Evolutionary conservation across 352 stramenopile genomes (phyloP).

Genomic region (Vaucheria bursata): DNA sequence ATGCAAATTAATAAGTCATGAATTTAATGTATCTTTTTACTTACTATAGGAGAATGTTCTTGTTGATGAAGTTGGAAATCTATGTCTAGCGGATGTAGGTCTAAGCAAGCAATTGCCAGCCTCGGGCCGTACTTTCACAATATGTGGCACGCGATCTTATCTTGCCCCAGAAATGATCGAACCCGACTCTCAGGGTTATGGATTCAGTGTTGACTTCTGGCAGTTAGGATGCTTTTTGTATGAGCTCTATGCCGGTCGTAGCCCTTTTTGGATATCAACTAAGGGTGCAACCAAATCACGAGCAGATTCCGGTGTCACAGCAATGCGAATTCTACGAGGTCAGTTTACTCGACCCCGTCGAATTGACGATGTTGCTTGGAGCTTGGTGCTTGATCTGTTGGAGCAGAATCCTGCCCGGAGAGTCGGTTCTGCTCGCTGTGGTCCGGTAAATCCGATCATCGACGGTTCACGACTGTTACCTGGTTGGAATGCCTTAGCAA

Average conservation of each 20-base stretch:
- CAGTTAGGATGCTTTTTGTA: conserved; percentile 47
- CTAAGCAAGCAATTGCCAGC: conserved; percentile 54
- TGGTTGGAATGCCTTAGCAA: not conserved
- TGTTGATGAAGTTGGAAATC: conserved; percentile 72
- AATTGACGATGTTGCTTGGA: not conserved
- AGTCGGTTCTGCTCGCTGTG: not conserved
- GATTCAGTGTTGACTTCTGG: conserved; percentile 44
- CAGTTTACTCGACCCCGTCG: not conserved
- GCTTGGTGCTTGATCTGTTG: not conserved
- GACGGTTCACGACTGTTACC: not conserved
- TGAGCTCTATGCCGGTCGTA: conserved; percentile 23
- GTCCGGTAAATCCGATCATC: not conserved
- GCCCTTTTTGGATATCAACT: not conserved
- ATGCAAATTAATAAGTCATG: no score
- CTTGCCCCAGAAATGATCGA: conserved; percentile 45
- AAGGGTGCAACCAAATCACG: not conserved
- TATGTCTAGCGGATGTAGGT: conserved; percentile 88
- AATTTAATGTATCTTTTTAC: no score
- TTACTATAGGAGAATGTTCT: conserved; percentile 88
- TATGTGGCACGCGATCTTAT: conserved; percentile 45
- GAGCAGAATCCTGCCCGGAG: not conserved
- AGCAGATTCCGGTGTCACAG: not conserved
- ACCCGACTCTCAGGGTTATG: conserved; percentile 16
- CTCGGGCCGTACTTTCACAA: conserved; percentile 17
- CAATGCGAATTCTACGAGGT: not conserved